Base-by-base conservation (phyloP, 2,329 filamentous ascomycete species). In the Pyrenochaeta sp. region DNA sequence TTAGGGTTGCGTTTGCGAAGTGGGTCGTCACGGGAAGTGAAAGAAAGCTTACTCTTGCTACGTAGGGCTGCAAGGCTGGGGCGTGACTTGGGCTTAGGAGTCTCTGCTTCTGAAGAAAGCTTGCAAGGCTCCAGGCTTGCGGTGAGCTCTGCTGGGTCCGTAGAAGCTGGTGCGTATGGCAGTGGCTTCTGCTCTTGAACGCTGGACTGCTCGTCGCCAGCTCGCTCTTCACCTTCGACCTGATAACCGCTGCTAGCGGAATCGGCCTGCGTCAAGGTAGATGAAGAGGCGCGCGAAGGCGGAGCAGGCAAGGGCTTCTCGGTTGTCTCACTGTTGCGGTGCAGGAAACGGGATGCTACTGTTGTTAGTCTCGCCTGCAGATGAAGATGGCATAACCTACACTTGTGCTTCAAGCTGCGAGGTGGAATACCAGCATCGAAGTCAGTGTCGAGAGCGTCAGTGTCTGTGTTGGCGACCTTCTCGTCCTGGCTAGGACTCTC, bases 351-450 rank as follows among this genome's bases (percentile, higher is more conserved):
- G 3, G 51, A 54, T 15, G 53, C 53, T 62, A 26, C 14, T 10
- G 9, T 10, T 8, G 27, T 48, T 20, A 53, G 38, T 28, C 2
- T 3, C 8, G 6, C 14, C 7, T 13, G n/a, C n/a, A n/a, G n/a
- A n/a, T n/a, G n/a, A n/a, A n/a, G n/a, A n/a, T n/a, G n/a, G n/a
- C n/a, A n/a, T n/a, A n/a, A 34, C 46, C 22, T 45, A 61, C 61
- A 29, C 34, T 60, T 61, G 34, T 52, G 53, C 13, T 46, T 48
- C 15, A 53, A 7, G 6, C 13, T 19, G 19, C 35, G 29, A 26
- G 17, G 14, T 17, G 50, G 36, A 6, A 57, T 62, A 7, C 57
- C 57, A 13, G 57, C 57, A 17, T 52, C 36, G 7, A 58, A 59
- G 7, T 44, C 39, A 8, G 21, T 17, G 11, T 44, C 44, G n/a